These are phyloP conservation scores for Thermothielavioides terrestris DNA, from an alignment of 495 filamentous ascomycete genomes.

Conservation along the genomic window DNA sequence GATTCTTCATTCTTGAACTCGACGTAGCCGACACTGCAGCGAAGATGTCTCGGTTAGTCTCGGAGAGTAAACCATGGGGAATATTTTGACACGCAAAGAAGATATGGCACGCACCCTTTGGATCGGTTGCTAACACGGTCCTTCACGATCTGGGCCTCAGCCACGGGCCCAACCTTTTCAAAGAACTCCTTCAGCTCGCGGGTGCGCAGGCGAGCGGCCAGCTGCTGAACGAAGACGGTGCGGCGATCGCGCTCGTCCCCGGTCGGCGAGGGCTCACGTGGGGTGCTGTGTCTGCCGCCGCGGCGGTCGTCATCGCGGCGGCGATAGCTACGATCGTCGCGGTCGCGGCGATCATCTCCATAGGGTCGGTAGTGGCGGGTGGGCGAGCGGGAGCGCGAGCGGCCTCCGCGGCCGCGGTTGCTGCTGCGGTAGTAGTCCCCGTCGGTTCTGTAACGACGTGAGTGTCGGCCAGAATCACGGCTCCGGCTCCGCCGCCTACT, in stretches of 20 bases:
- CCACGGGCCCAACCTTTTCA: slow-evolving; percentile 90
- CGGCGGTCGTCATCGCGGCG: slow-evolving; percentile 40
- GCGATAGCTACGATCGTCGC: slow-evolving; percentile 38
- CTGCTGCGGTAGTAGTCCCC: slow-evolving; percentile 69
- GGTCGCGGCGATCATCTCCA: slow-evolving; percentile 46
- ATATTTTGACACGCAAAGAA: no score
- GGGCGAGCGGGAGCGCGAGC: slow-evolving; percentile 69
- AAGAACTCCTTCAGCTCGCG: slow-evolving; percentile 94
- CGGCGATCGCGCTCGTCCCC: slow-evolving; percentile 56
- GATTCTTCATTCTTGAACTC: slow-evolving; percentile 97
- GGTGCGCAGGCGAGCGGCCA: slow-evolving; percentile 83
- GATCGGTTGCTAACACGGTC: slow-evolving; percentile 93
- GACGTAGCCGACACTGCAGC: slow-evolving; percentile 87
- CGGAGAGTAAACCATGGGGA: not conserved
- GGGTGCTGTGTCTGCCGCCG: slow-evolving; percentile 43
- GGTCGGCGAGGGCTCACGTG: slow-evolving; percentile 22
- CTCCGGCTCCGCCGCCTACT: slow-evolving; percentile 77
- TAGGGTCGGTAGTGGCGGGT: slow-evolving; percentile 69
- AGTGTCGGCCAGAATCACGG: slow-evolving; percentile 68
- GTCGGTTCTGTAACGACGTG: slow-evolving; percentile 65
- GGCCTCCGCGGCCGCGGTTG: slow-evolving; percentile 38
- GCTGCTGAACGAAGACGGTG: slow-evolving; percentile 96
- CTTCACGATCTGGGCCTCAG: slow-evolving; percentile 99
- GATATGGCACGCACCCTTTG: slow-evolving; percentile 67
- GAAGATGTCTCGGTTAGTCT: slow-evolving; percentile 33